Evolutionary conservation across 257 asterid species (phyloP), one percentile per base, ranked within the genome.

Genomic region (Catharanthus roseus): DNA sequence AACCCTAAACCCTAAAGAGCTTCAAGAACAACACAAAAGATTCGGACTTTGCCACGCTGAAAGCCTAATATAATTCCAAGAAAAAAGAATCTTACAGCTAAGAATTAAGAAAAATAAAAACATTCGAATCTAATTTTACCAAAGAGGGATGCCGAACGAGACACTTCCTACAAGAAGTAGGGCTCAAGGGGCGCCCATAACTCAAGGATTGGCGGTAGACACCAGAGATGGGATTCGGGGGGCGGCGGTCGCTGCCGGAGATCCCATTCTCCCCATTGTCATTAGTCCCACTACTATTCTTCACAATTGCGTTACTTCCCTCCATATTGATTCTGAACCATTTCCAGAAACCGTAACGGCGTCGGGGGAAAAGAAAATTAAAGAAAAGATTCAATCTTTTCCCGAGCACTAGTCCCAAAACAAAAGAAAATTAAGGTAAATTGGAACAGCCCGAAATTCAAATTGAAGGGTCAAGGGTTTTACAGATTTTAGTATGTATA

Each of bases 261-360:
- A 80, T 79, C 78, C 75, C 83, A 70, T 72, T 77, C 39, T 78
- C 90, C 13, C 78, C 71, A 66, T 77, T 62, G 1, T 60, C 50
- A 53, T 70, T 36, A 65, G 26, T 62, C 42, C 73, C 85, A 68
- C 77, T 84, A 82, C 77, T 85, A 84, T 75, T 84, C 82, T 77
- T 53, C 28, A 77, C 41, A 77, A 69, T 71, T 42, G 80, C 74
- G 67, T 91, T 91, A 86, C 82, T 85, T 82, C 80, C 96, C 77
- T 92, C 98, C 98, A 92, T 92, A 78, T 65, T 80, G 81, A 78
- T 81, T 78, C 84, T 82, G 65, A 82, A 87, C 86, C 95, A 87
- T 91, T 82, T 82, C 90, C 65, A 58, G 34, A 56, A 65, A 62
- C 58, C 62, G 65, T n/a, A 58, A 56, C n/a, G n/a, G n/a, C 8